These are phyloP conservation scores for Alnus rubra DNA, from an alignment of 306 rosid species.

Conservation along the genomic window DNA sequence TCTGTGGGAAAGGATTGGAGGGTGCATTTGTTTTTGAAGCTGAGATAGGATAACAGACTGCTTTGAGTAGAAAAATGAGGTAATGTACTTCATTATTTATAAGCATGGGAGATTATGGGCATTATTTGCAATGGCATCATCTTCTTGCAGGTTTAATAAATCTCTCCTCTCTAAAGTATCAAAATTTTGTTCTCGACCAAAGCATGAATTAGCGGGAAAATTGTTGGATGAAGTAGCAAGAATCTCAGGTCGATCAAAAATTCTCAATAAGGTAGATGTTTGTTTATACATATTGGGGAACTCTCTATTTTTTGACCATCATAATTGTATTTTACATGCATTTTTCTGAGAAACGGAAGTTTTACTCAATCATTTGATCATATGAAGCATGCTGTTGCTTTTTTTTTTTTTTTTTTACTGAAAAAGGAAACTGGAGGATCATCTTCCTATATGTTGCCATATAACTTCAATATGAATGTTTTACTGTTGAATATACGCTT, in stretches of 20 bases:
- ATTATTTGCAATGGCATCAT: conserved; percentile 9
- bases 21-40: conserved; percentile 43
- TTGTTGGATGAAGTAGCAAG: conserved; percentile 40
- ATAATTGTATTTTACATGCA: not conserved
- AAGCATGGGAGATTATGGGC: conserved; percentile 12
- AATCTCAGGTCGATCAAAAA: conserved; percentile 41
- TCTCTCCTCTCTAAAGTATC: conserved; percentile 51
- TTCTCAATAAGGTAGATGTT: conserved; percentile 56
- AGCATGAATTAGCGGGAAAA: conserved; percentile 50
- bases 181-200: conserved; percentile 49
- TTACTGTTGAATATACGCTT: too few species aligned
- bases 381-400: not conserved
- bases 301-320: not conserved
- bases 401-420: not conserved
- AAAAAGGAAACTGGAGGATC: not conserved
- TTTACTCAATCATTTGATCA: not conserved
- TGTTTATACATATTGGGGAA: conserved; percentile 9
- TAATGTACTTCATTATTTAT: conserved; percentile 26
- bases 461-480: not conserved
- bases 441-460: not conserved
- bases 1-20: conserved; percentile 48
- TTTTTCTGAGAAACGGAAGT: conserved; percentile 1
- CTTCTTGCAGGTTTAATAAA: conserved; percentile 57
- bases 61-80: conserved; percentile 66
- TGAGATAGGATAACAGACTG: conserved; percentile 38